phyloP scores from a whole-genome alignment of 768 basidiomycete genomes.

The Lactifluus volemus region DNA sequence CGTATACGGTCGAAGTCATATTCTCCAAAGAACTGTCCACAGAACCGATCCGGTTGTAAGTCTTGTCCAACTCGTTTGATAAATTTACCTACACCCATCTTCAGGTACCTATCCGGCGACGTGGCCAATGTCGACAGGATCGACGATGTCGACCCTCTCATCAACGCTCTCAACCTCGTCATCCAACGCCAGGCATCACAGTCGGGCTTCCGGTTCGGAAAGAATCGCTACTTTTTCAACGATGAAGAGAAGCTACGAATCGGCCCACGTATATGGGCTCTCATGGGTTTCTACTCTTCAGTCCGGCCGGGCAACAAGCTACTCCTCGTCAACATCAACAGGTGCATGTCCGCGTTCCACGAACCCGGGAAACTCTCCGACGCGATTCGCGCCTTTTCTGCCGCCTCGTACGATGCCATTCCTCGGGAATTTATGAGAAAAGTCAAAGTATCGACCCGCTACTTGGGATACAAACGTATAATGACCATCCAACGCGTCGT shows the following conservation, averaged over 20 bases:
- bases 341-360: constrained; percentile 48
- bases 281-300: constrained; percentile 44
- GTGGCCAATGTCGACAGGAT: constrained; percentile 36
- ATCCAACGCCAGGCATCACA: constrained; percentile 47
- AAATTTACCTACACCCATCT: not conserved
- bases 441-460: constrained; percentile 49
- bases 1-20: constrained; percentile 33
- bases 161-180: constrained; percentile 59
- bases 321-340: constrained; percentile 46
- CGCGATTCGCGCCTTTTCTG: constrained; percentile 41
- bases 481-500: constrained; percentile 26
- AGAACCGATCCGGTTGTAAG: constrained; percentile 29
- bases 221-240: constrained; percentile 59
- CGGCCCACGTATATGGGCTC: constrained; percentile 34
- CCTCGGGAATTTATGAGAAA: constrained; percentile 41
- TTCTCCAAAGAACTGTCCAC: constrained; percentile 26
- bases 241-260: constrained; percentile 23
- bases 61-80: not conserved
- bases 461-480: constrained; percentile 31
- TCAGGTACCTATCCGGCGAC: constrained; percentile 49
- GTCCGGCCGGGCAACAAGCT: constrained; percentile 40
- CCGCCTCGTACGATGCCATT: constrained; percentile 35
- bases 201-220: constrained; percentile 52
- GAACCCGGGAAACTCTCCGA: constrained; percentile 55
- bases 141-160: constrained; percentile 48